These are phyloP conservation scores for Boletus smithii DNA, from an alignment of 1,284 basidiomycete genomes.

Conservation along the genomic window DNA sequence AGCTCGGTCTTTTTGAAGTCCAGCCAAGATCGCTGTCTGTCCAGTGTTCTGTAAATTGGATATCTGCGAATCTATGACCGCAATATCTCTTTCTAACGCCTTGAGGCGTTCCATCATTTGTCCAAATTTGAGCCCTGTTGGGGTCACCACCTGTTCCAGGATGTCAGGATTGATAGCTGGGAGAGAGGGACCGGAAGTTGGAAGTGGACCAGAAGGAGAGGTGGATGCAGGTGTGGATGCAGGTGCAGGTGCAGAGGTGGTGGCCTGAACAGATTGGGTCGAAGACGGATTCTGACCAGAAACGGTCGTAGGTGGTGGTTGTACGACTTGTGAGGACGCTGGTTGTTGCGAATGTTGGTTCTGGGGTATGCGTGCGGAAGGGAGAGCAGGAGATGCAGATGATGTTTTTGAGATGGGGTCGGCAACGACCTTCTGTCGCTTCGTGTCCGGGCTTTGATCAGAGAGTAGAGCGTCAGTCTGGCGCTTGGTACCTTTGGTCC, in stretches of 20 bases:
- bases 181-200: constrained; percentile 11
- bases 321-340: constrained; percentile 13
- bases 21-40: constrained; percentile 13
- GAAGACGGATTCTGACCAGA: constrained; percentile 15
- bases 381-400: constrained; percentile 26
- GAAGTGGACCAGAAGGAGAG: constrained; percentile 11
- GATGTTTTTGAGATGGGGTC: constrained; percentile 23
- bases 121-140: constrained; percentile 15
- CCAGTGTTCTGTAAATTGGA: constrained; percentile 15
- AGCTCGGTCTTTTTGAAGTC: constrained; percentile 12
- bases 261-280: constrained; percentile 8
- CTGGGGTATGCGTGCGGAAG: constrained; percentile 19
- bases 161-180: constrained; percentile 6
- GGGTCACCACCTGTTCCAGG: constrained; percentile 18
- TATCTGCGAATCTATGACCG: constrained; percentile 11
- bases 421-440: constrained; percentile 28
- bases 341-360: constrained; percentile 19
- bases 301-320: constrained; percentile 4
- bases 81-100: constrained; percentile 18
- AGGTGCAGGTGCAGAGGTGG: constrained; percentile 5
- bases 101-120: constrained; percentile 27
- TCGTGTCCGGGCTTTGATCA: constrained; percentile 31
- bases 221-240: constrained; percentile 9
- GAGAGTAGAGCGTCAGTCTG: constrained; percentile 16
- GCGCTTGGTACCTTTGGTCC: constrained; percentile 28